Base-by-base conservation (phyloP, 2,329 filamentous ascomycete species). In the Xylariaceae sp. region DNA sequence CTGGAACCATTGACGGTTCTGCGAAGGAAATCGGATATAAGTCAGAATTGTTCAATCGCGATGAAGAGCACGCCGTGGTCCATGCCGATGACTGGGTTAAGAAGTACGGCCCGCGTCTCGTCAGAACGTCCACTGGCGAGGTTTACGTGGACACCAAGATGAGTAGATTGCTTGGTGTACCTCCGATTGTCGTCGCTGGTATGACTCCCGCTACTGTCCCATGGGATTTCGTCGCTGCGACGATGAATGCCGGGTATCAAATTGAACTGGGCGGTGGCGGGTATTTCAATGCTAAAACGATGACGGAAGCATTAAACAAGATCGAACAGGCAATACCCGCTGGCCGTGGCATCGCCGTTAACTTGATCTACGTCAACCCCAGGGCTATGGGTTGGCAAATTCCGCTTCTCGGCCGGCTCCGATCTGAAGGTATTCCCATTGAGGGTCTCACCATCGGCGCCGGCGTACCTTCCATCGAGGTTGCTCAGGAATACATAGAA, bases 31-130 rank as follows among this genome's bases (percentile, higher is more conserved):
- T 99, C 58, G 94, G 94, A 50, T 99, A 97, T 81, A 99, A 99
- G 81, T 89, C 93, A 2, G 94, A 99, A 75, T 81, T 99, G 45
- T 99, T 99, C 66, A 93, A 99, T 70, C 89, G 94, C 52, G 94
- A 99, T 70, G 91, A 92, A 67, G 91, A 97, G 70, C 86, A 97
- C 67, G 92, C 94, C 4, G 88, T 99, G 67, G 94, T 92, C 73
- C 97, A 92, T 71, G 93, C 94, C 42, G 88, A 92, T 24, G 91
- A 99, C 73, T 99, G 95, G 95, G 92, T 99, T 53, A 95, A 95
- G 74, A 92, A 97, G 72, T 92, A 94, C 70, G 92, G 93, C 8
- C 94, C 95, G n/a, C 88, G 87, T 55, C 81, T 99, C 36, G 86
- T 96, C 65, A 94, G 91, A 75, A 97, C 90, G 11, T 93, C 92